Evolutionary conservation across 306 rosid genomes (phyloP), one percentile per base, ranked within the genome.

Genomic region (Pachyrhizus erosus): DNA sequence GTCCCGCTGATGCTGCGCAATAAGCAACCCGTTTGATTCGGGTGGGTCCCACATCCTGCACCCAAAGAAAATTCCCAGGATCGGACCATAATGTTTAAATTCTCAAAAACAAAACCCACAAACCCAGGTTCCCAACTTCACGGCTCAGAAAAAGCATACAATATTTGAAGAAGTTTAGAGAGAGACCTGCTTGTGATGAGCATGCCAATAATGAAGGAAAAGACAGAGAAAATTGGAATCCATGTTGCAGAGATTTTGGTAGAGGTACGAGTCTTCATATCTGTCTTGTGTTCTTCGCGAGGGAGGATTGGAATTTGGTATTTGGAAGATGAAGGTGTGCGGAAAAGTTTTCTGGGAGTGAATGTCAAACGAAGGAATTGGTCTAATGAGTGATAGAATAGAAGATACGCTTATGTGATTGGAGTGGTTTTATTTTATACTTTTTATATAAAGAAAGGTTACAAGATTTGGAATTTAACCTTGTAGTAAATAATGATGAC

Each of bases 151-250:
- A 26, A 58, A 52, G 13, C 54, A 45, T 0, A 72, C 5, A 5
- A 55, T 18, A 27, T 5, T 5, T n/a, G 13, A 68, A 46, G 5
- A 68, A 46, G 5, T n/a, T 52, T 10, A 72, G 76, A 58, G 29
- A 80, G 64, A 66, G 13, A 96, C 99, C 99, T 96, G 91, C 76
- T 80, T 21, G 97, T 90, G 91, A 93, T 80, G 87, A 96, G 91
- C 89, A 91, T 80, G 6, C 99, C 99, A 46, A 96, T 26, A 52
- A 93, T 43, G 91, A 96, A 96, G 10, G 92, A 91, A 55, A 87
- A 86, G 46, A 89, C 39, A 75, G 97, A 96, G 88, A 96, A 87
- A 80, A 96, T 83, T 33, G 99, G 98, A 84, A 96, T 58, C 99
- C 99, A 96, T 86, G 82, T 80, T 1, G 90, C 82, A 9, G 99